Base-by-base conservation (phyloP, 148 eudicot species). In the Mesembryanthemum crystallinum region DNA sequence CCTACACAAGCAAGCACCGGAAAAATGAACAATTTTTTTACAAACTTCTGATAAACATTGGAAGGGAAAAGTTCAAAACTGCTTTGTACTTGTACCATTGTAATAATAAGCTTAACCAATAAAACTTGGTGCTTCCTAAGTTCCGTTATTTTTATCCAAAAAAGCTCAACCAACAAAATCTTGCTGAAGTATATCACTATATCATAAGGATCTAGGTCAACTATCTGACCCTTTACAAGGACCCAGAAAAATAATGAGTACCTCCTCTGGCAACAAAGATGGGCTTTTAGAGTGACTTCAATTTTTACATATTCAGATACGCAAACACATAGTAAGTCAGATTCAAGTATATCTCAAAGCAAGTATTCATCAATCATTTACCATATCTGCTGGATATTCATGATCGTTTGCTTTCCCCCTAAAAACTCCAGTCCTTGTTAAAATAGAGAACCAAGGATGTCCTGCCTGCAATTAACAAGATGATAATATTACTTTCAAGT, bases 391-490 rank as follows among this genome's bases (percentile, higher is more conserved):
- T 33, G 91, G 97, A 76, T 78, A 71, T 70, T 86, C 85, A 21
- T 73, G 77, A 82, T 90, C 93, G 78, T 94, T 87, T 73, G 72
- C 86, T 75, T 82, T 84, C 73, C 92, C 98, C 83, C 88, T 89
- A 71, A 92, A 94, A 65, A 94, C 96, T 52, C 98, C 97, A 0
- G 98, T 87, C 80, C 90, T 87, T 23, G 96, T 92, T 78, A 94
- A 84, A 82, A 94, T 90, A 51, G 98, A 94, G 78, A 89, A 87
- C 98, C 98, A 94, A 64, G 97, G 98, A 45, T 74, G 69, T 79
- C 97, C 98, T 25, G 97, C 96, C 98, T 94, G 89, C 79, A 82
- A 67, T 72, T 13, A 63, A 51, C 49, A 66, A 49, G 32, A 28
- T 61, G 57, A 64, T 24, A 64, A 45, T n/a, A 51, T 25, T 28